Percentiles rank a stretch among this genome's conserved stretches.
Conservation (phyloP, 1,284 basidiomycete genomes). For the Cryptococcus sp. region DNA sequence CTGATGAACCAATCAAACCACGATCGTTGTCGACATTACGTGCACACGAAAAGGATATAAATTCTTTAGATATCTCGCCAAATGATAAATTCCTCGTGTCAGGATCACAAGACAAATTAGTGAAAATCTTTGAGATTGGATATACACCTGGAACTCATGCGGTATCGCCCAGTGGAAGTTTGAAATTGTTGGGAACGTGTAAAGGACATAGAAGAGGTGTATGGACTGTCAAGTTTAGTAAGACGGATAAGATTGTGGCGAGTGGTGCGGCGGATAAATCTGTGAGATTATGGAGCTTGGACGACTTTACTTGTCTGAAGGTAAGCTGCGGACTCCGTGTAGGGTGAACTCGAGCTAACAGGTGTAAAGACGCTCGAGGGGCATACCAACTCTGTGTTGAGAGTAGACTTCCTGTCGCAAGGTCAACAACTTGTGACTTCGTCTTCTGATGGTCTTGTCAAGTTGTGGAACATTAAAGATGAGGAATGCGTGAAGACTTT, state of each 20-base stretch:
- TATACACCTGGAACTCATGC: slow-evolving; percentile 48
- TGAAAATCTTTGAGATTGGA: slow-evolving; percentile 79
- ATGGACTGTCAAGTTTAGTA: slow-evolving; percentile 87
- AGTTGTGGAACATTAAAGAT: slow-evolving; percentile 87
- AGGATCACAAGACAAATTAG: slow-evolving; percentile 92
- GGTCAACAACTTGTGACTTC: slow-evolving; percentile 84
- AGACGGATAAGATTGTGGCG: slow-evolving; percentile 75
- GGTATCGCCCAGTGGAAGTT: slow-evolving; percentile 56
- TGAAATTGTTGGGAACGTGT: slow-evolving; percentile 78
- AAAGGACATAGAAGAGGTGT: slow-evolving; percentile 96
- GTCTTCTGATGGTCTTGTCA: slow-evolving; percentile 90
- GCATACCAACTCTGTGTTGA: slow-evolving; percentile 92
- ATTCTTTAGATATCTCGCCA: slow-evolving; percentile 87
- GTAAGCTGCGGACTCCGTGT: slow-evolving; percentile 26
- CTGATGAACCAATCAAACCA: slow-evolving; percentile 52
- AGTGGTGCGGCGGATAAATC: slow-evolving; percentile 94
- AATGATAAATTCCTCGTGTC: slow-evolving; percentile 86
- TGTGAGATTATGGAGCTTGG: slow-evolving; percentile 86
- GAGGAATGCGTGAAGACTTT: slow-evolving; percentile 84
- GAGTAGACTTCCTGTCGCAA: slow-evolving; percentile 78
- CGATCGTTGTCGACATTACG: slow-evolving; percentile 82
- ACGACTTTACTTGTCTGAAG: slow-evolving; percentile 84
- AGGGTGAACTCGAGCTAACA: slow-evolving; percentile 3
- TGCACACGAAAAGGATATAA: slow-evolving; percentile 99
- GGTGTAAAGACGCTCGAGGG: slow-evolving; percentile 78